phyloP scores from a whole-genome alignment of 306 rosid species.

The Senna tora region DNA sequence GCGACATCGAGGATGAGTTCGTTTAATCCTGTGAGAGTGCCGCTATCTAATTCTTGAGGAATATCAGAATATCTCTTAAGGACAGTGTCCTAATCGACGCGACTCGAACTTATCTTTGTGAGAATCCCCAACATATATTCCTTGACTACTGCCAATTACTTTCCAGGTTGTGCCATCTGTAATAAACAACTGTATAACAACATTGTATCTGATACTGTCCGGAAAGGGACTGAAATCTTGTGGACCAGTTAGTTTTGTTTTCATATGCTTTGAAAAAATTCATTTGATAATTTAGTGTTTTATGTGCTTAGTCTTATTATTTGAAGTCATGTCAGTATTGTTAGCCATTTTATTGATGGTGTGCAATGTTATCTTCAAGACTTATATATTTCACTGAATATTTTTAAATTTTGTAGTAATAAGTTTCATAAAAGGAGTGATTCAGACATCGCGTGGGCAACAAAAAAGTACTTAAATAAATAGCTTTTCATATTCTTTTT shows the following conservation, averaged over 20 bases:
- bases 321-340: background rate
- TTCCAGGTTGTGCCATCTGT: constrained; percentile 92
- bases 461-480: too few relatives aligned
- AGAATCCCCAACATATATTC: too few relatives aligned
- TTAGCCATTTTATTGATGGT: background rate
- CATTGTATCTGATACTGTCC: constrained; percentile 86
- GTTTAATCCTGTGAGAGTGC: too few relatives aligned
- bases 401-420: too few relatives aligned
- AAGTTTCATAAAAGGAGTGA: too few relatives aligned
- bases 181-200: constrained; percentile 90
- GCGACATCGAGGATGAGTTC: too few relatives aligned
- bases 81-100: too few relatives aligned
- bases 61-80: too few relatives aligned
- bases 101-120: too few relatives aligned
- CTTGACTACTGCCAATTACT: constrained; percentile 35
- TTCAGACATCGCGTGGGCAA: too few relatives aligned
- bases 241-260: constrained; percentile 94
- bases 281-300: constrained; percentile 10
- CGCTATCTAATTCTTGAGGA: too few relatives aligned
- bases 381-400: constrained; percentile 13
- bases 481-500: too few relatives aligned
- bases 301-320: constrained; percentile 19
- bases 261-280: constrained; percentile 35
- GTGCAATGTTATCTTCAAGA: background rate
- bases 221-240: constrained; percentile 98